Evolutionary conservation across 371 early-diverging fungal genomes (phyloP).

Genomic region (Synchytrium microbalum): DNA sequence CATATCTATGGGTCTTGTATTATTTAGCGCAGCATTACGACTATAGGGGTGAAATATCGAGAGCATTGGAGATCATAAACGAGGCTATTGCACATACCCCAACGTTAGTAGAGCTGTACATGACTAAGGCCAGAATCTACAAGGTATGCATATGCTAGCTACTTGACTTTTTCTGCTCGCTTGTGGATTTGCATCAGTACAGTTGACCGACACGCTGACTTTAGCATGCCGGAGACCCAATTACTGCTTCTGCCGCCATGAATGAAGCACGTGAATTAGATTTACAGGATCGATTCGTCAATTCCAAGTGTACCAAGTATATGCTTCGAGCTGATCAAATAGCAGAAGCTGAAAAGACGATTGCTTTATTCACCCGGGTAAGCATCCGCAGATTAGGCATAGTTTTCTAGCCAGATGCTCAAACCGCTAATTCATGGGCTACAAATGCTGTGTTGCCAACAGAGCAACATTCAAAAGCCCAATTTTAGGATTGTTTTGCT

Average conservation of each 20-base stretch:
- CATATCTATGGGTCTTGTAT: conserved; percentile 77
- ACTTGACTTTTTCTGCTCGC: too few species aligned
- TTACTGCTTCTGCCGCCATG: conserved; percentile 62
- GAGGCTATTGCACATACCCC: conserved; percentile 78
- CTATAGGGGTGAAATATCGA: conserved; percentile 49
- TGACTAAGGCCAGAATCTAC: conserved; percentile 87
- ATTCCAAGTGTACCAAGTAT: conserved; percentile 92
- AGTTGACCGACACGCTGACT: too few species aligned
- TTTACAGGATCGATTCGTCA: conserved; percentile 90
- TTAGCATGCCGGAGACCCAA: conserved; percentile 68
- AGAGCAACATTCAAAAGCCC: too few species aligned
- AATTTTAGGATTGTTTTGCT: too few species aligned
- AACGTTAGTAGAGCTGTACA: conserved; percentile 81
- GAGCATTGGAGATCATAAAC: conserved; percentile 69
- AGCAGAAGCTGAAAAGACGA: conserved; percentile 74
- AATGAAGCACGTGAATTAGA: conserved; percentile 84
- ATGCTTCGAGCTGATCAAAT: conserved; percentile 75
- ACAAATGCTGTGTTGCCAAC: too few species aligned
- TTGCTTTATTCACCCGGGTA: conserved; percentile 68
- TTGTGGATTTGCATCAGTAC: too few species aligned
- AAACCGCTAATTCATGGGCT: not conserved
- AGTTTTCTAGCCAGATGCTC: conserved; percentile 18
- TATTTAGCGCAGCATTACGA: conserved; percentile 84
- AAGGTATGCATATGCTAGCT: conserved; percentile 67
- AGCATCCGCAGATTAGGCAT: too few species aligned